Conservation (phyloP, 2,329 filamentous ascomycete genomes). For the Arthrobotrys megalospora region DNA sequence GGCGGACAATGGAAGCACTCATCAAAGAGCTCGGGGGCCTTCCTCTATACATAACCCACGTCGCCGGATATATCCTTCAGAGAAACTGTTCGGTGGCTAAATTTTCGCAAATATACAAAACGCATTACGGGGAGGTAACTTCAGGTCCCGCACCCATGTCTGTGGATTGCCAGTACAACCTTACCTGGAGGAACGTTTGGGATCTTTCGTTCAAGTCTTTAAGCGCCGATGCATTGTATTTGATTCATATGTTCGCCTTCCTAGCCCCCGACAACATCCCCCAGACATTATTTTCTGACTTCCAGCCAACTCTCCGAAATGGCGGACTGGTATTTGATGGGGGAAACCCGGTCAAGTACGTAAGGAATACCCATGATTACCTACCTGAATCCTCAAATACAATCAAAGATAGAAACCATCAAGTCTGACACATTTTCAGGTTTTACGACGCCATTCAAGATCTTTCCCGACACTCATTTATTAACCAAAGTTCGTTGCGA, state of each 20-base stretch:
- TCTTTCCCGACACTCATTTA: too few relatives aligned
- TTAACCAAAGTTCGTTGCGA: neutral
- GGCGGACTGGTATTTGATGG: too few relatives aligned
- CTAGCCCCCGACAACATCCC: conserved; percentile 17
- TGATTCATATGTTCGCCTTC: conserved; percentile 18
- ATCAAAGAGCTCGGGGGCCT: neutral
- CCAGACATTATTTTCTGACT: conserved; percentile 8
- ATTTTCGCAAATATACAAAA: neutral
- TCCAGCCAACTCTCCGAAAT: neutral
- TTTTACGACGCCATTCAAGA: too few relatives aligned
- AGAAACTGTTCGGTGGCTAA: neutral
- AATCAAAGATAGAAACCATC: neutral
- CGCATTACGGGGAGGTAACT: neutral
- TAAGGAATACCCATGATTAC: too few relatives aligned
- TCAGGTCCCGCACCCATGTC: conserved; percentile 2
- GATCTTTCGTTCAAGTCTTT: conserved; percentile 7
- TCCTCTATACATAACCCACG: conserved; percentile 5
- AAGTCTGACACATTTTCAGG: too few relatives aligned
- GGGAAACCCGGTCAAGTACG: too few relatives aligned
- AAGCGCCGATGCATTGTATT: neutral
- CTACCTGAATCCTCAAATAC: too few relatives aligned
- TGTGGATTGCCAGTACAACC: conserved; percentile 5
- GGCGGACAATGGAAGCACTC: conserved; percentile 10
- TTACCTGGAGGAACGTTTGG: conserved; percentile 19
- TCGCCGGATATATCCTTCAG: conserved; percentile 5